A percentile compares a stretch with the other conserved stretches of the same genome.
Conservation (phyloP, 2,329 filamentous ascomycete genomes). For the Tolypocladium album region DNA sequence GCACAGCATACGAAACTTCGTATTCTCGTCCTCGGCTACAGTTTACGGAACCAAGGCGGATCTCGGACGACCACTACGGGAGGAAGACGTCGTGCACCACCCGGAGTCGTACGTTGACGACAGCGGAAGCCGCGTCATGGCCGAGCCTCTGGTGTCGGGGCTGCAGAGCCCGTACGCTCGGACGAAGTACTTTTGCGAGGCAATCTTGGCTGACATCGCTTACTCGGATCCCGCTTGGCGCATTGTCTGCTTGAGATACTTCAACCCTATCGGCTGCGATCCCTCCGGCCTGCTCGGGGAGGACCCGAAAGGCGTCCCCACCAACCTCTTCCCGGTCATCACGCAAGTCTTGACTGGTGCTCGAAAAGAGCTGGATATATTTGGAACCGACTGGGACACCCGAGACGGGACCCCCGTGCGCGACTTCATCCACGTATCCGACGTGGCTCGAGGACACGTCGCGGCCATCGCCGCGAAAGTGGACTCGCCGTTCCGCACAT, state of each 20-base stretch:
- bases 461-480: conserved; percentile 37
- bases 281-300: conserved; percentile 53
- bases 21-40: conserved; percentile 58
- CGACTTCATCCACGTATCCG: conserved; percentile 58
- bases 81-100: conserved; percentile 40
- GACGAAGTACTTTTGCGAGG: conserved; percentile 58
- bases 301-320: conserved; percentile 49
- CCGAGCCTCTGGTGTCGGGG: conserved; percentile 23
- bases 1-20: conserved; percentile 52
- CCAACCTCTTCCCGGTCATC: conserved; percentile 55
- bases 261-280: conserved; percentile 58
- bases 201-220: conserved; percentile 52
- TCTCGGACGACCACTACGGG: conserved; percentile 37
- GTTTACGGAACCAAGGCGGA: conserved; percentile 50
- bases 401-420: conserved; percentile 54
- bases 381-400: conserved; percentile 55
- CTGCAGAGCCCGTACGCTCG: conserved; percentile 56
- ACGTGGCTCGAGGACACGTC: conserved; percentile 53
- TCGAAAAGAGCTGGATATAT: conserved; percentile 44
- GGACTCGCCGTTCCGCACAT: conserved; percentile 24
- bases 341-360: conserved; percentile 48
- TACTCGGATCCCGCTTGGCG: conserved; percentile 50
- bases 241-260: conserved; percentile 54
- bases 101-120: conserved; percentile 31
- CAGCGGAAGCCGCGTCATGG: conserved; percentile 19